These are phyloP conservation scores for Termitomyces eurrhizus DNA, from an alignment of 768 basidiomycete genomes.

Conservation along the genomic window DNA sequence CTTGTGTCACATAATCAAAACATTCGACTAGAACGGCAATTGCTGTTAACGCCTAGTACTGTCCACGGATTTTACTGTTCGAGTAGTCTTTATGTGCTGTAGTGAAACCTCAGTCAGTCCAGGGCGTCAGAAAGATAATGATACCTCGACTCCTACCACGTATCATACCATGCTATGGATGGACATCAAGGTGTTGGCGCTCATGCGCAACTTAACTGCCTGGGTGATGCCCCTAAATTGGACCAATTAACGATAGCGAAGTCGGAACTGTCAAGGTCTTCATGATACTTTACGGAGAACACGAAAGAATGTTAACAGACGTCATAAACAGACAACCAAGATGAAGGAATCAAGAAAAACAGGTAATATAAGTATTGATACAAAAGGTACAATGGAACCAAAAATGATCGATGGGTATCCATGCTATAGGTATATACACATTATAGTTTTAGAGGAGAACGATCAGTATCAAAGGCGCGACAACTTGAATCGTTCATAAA, in stretches of 20 bases:
- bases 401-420: background rate
- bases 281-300: background rate
- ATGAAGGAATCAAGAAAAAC: background rate
- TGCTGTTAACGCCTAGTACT: no score
- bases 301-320: background rate
- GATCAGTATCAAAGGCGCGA: conserved; percentile 10
- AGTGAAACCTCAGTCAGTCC: no score
- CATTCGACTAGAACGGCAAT: background rate
- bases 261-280: background rate
- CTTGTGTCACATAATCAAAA: background rate
- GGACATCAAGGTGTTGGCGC: background rate
- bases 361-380: background rate
- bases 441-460: background rate
- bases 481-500: conserved; percentile 38
- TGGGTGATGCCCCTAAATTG: background rate
- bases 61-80: no score
- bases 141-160: background rate
- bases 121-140: background rate
- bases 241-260: background rate
- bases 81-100: no score
- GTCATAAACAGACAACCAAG: background rate
- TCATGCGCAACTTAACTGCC: background rate
- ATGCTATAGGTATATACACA: background rate
- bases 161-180: background rate
- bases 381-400: background rate